Base-by-base conservation (phyloP, 2,329 filamentous ascomycete species). In the Cladosporium sphaerospermum region DNA sequence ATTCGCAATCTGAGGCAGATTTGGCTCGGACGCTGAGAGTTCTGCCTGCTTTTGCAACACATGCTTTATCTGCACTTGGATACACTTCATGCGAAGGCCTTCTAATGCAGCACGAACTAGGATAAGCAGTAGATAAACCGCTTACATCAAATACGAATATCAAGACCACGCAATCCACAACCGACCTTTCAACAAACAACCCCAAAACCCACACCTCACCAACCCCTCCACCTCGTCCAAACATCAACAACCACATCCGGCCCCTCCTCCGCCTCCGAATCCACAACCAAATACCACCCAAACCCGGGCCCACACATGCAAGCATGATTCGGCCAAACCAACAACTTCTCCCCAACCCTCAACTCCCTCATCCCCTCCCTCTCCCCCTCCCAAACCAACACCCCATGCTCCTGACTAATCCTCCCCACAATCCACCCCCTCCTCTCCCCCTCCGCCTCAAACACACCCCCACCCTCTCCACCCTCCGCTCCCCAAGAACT, bases 301-400 rank as follows among this genome's bases (percentile, higher is more conserved):
- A 84, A 88, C 28, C 81, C 80, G 0, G 83, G 83, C 0, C 85
- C 84, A 1, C 87, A 80, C 60, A 92, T 85, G 66, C 88, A 93
- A 34, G 87, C 82, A 71, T 93, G 88, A 61, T 92, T 92, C 0
- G 88, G 87, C 82, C 85, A 91, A 7, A 92, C 72, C 54, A 82
- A 75, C 23, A 91, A 69, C 62, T 82, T 81, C 63, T 89, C 79
- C 0, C 88, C 87, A 32, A 88, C 73, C 2, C 68, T 57, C 54
- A 89, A 64, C 44, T 71, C 64, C 37, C 70, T 66, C 45, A 78
- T 36, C 3, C 34, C 69, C n/a, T 73, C 67, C 34, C 9, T 73
- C 67, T 28, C 59, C 59, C 1, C 76, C 37, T 74, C 70, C 81
- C 85, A 89, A 1, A 72, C 75, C 61, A 92, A 64, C 51, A 89